Percentiles rank a stretch among this genome's conserved stretches.
Evolutionary conservation across 306 rosid genomes (phyloP).

Genomic region (Quercus agrifolia): DNA sequence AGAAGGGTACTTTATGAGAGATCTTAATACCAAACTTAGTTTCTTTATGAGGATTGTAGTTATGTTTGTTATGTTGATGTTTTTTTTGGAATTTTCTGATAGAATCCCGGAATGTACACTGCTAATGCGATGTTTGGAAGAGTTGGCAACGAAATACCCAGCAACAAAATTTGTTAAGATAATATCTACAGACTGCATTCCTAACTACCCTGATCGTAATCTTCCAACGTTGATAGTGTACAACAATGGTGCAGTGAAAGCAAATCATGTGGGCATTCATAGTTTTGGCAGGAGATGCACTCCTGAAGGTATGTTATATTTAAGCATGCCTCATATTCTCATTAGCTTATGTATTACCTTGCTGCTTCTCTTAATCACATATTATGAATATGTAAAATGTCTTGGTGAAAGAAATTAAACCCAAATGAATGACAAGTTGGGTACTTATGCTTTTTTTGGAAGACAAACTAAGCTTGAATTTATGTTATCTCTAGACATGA

Average conservation of each 20-base stretch:
- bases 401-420: not conserved
- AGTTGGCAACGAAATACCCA: constrained; percentile 74
- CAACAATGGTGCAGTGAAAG: constrained; percentile 91
- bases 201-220: constrained; percentile 83
- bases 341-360: constrained; percentile 5
- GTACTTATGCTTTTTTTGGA: not conserved
- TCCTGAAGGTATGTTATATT: constrained; percentile 71
- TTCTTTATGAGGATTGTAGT: not conserved
- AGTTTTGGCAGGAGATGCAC: constrained; percentile 87
- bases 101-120: constrained; percentile 78
- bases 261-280: constrained; percentile 75
- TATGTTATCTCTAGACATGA: not conserved
- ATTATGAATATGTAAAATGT: not conserved
- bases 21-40: not conserved
- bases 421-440: not conserved
- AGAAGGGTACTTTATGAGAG: constrained; percentile 63
- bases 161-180: constrained; percentile 93
- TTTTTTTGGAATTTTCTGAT: not conserved
- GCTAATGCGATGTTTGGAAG: constrained; percentile 86
- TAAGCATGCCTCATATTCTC: not conserved
- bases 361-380: not conserved
- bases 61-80: constrained; percentile 7
- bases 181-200: constrained; percentile 95
- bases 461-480: not conserved
- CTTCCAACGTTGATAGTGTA: constrained; percentile 87